phyloP scores from a whole-genome alignment of 2,329 filamentous ascomycete species.

The Elsinoe arachidis region DNA sequence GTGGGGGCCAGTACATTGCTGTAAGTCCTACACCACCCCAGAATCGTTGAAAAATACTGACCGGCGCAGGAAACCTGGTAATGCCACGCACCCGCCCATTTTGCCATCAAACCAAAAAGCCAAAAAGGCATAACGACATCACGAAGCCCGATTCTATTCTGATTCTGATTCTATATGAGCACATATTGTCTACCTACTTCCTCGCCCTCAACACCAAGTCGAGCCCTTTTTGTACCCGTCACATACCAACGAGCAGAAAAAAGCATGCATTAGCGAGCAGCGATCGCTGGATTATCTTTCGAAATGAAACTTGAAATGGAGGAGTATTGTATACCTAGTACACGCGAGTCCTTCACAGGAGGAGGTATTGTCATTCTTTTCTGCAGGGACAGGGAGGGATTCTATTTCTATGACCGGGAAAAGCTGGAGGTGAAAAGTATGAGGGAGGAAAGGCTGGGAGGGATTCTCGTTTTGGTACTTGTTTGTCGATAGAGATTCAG shows the following conservation, averaged over 20 bases:
- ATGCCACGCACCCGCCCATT: background rate
- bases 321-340: background rate
- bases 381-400: background rate
- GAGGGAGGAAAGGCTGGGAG: background rate
- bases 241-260: background rate
- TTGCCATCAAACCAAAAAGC: background rate
- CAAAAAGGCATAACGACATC: background rate
- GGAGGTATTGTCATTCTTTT: background rate
- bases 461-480: background rate
- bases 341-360: background rate
- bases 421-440: background rate
- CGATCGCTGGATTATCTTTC: background rate
- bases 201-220: background rate
- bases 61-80: slow-evolving; percentile 6
- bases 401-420: background rate
- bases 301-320: background rate
- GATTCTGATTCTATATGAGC: background rate
- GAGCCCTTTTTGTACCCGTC: background rate
- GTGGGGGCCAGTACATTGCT: slow-evolving; percentile 89
- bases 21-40: slow-evolving; percentile 11
- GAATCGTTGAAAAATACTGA: background rate
- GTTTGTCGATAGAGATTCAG: no score
- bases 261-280: background rate
- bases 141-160: background rate
- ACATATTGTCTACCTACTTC: background rate